Evolutionary conservation across 169 alveolate genomes (phyloP).

Genomic region (Cryptosporidium ubiquitum): DNA sequence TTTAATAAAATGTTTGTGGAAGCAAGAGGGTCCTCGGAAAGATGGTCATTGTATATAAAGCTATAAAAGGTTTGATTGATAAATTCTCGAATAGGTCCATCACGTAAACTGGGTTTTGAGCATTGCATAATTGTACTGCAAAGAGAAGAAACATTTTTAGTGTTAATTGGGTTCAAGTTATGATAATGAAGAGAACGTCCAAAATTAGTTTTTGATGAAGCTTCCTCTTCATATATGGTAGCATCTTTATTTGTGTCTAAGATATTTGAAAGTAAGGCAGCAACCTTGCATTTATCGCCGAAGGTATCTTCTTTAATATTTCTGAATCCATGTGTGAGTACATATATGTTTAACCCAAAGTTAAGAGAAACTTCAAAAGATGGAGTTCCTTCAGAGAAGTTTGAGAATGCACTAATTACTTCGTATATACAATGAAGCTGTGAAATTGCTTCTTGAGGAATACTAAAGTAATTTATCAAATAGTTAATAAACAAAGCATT

Average conservation of each 20-base stretch:
- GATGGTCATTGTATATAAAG: slow-evolving; percentile 29
- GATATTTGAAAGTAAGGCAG: slow-evolving; percentile 40
- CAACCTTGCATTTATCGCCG: slow-evolving; percentile 31
- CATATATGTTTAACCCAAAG: slow-evolving; percentile 20
- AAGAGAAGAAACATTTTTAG: not conserved
- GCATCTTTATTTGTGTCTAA: slow-evolving; percentile 26
- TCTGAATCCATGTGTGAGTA: slow-evolving; percentile 34
- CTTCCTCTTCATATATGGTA: slow-evolving; percentile 23
- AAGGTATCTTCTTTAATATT: slow-evolving; percentile 16
- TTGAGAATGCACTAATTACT: slow-evolving; percentile 2
- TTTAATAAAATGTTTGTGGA: not conserved
- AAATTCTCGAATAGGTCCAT: not conserved
- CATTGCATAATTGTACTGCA: slow-evolving; percentile 23
- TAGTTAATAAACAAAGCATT: slow-evolving; percentile 33
- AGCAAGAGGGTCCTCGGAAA: slow-evolving; percentile 13
- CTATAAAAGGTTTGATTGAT: slow-evolving; percentile 19
- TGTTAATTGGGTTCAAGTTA: slow-evolving; percentile 20
- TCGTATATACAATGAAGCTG: slow-evolving; percentile 25
- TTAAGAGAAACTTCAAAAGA: slow-evolving; percentile 45
- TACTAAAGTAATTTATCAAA: slow-evolving; percentile 42
- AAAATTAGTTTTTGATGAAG: slow-evolving; percentile 21
- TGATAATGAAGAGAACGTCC: slow-evolving; percentile 24
- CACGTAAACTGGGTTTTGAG: not conserved
- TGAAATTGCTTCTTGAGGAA: slow-evolving; percentile 34
- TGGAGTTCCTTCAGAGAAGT: not conserved